Conservation (phyloP, 225 moss, liverwort and hornwort genomes). For the Straminergon stramineum region DNA sequence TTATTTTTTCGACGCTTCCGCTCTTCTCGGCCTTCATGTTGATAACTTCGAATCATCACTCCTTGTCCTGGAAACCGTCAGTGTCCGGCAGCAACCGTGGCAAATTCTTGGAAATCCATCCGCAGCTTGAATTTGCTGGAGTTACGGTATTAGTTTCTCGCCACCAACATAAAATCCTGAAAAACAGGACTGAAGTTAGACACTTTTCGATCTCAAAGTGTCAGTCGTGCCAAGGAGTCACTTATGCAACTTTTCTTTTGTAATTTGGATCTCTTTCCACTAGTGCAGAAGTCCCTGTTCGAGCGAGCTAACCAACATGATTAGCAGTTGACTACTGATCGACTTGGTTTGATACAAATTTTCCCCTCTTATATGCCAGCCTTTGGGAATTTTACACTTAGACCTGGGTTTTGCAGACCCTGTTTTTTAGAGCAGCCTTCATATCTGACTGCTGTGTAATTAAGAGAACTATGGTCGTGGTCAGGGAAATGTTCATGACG, state of each 20-base stretch:
- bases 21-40: not conserved
- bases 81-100: not conserved
- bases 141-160: not conserved
- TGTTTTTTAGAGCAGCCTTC: not conserved
- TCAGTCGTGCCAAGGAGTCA: not conserved
- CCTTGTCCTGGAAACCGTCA: constrained; percentile 2
- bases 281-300: not conserved
- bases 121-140: not conserved
- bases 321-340: not conserved
- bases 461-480: not conserved
- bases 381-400: not conserved
- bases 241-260: not conserved
- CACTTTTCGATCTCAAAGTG: not conserved
- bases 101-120: constrained; percentile 5
- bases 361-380: not conserved
- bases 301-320: not conserved
- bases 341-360: not conserved
- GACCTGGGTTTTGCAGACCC: not conserved
- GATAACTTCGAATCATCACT: constrained; percentile 21
- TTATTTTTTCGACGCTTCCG: not conserved
- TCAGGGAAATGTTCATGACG: not conserved
- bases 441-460: not conserved
- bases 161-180: not conserved
- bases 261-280: not conserved
- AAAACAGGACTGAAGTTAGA: not conserved